A percentile compares a stretch with the other conserved stretches of the same genome.
phyloP scores from a whole-genome alignment of 176 grass and related monocot species.

The Oryza brachyantha region DNA sequence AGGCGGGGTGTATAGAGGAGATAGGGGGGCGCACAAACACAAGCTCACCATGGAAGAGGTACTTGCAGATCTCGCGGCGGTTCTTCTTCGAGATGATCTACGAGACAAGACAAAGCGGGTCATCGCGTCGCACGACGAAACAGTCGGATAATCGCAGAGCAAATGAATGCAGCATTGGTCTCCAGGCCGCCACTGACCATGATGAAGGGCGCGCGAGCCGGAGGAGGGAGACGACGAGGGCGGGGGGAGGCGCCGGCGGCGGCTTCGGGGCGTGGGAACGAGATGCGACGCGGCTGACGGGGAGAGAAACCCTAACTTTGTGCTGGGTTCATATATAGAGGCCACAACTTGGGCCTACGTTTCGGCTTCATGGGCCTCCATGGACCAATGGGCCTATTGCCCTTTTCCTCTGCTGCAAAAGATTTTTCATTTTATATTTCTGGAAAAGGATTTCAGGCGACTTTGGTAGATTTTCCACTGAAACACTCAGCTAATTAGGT shows the following conservation, averaged over 20 bases:
- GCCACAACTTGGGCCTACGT: neutral
- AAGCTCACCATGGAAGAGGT: constrained; percentile 66
- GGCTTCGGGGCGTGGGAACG: neutral
- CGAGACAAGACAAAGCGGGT: neutral
- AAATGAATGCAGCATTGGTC: neutral
- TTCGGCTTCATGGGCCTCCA: neutral
- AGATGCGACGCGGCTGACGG: constrained; percentile 16
- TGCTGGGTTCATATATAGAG: neutral
- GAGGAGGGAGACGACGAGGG: neutral
- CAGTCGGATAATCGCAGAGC: neutral
- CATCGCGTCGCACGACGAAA: neutral
- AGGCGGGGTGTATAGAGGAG: accelerated
- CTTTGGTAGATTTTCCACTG: neutral
- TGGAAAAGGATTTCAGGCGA: neutral
- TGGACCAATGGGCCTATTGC: neutral
- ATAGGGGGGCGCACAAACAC: too few relatives aligned
- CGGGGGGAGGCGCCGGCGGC: constrained; percentile 11
- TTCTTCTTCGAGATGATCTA: constrained; percentile 88
- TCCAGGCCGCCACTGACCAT: constrained; percentile 29
- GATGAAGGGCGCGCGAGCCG: neutral
- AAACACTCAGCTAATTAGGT: neutral
- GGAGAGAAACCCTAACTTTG: constrained; percentile 39
- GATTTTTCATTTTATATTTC: neutral
- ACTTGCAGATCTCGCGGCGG: constrained; percentile 71
- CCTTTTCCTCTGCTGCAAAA: neutral